Base-by-base conservation (phyloP, 2,329 filamentous ascomycete genomes). In the Dothistroma septosporum region DNA sequence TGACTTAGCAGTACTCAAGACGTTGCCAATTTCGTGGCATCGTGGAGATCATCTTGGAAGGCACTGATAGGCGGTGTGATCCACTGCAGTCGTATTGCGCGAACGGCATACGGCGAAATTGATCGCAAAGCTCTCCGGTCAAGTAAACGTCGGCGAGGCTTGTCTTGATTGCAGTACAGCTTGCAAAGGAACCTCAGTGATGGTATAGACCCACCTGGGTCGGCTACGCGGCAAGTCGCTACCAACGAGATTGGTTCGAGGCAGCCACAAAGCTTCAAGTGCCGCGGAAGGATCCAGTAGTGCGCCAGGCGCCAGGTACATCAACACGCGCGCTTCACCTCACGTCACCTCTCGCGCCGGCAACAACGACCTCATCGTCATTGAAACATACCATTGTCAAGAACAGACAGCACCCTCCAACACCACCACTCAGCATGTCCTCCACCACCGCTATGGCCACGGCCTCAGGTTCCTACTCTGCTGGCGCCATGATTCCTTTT, bases 61-160 rank as follows among this genome's bases (percentile, higher is more conserved):
- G 70, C 72, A 32, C 65, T 81, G 32, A 74, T 73, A 1, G 79
- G 79, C 1, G 80, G 79, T 0, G 76, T 82, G 1, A 79, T 70
- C 41, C 72, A 70, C 53, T 61, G 68, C 19, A 64, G 70, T 24
- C 57, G 61, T 7, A 70, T 73, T 14, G 70, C 71, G 9, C 32
- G 53, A 9, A 55, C 53, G 4, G 41, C 35, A 6, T 47, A 44
- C 22, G 35, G 53, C 4, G 47, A 47, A 28, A 32, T 55, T 4
- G 47, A 50, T 31, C 21, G 28, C 9, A 28, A 28, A 31, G 28
- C 47, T 12, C 16, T 12, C 2, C 9, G 11, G 47, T 50, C 21
- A 21, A 50, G 16, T 21, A 28, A 7, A 28, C 21, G 28, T 50
- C 47, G 14, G 47, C 28, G 12, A 11, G 47, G 24, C 16, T 28